Base-by-base conservation (phyloP, 164 flowering plant genomes). In the Brasenia schreberi region DNA sequence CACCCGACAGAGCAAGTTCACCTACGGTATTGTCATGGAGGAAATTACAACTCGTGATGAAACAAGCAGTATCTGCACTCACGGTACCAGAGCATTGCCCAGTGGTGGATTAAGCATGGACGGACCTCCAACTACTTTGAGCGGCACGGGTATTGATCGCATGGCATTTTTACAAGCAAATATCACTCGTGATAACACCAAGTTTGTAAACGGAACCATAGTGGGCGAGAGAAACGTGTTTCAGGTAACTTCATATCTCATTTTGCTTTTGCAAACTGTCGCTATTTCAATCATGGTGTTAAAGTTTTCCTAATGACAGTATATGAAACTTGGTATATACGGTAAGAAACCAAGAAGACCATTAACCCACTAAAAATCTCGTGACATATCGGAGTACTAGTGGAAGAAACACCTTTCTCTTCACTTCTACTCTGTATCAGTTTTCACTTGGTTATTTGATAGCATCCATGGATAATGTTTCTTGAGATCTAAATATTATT, bases 71-170 rank as follows among this genome's bases (percentile, higher is more conserved):
- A 83, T 95, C 71, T 77, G 92, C 75, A 73, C 86, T 43, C 72
- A 77, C 82, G 99, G 99, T 64, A 96, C 88, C 72, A 76, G 99
- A 72, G 83, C 88, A 64, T 79, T 95, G 77, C 93, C 97, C 10
- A 90, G 85, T 77, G 97, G 98, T 49, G 96, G 91, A 70, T 81
- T 90, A 65, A 88, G 92, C 76, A 85, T 90, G 43, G 99, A 92
- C 80, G 99, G 99, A 44, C 99, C 99, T 68, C 98, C 98, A 39
- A 95, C 98, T 23, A 92, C 99, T 9, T 90, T 95, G 63, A 92
- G 99, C 70, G 99, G 96, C 43, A 88, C 98, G 62, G 99, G 99
- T 43, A 73, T 88, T 69, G 99, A 95, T 68, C 80, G 90, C 43
- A 82, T 95, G 96, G 91, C 88, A 44, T 95, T 95, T 75, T 68